A percentile compares a stretch with the other conserved stretches of the same genome.
These are phyloP conservation scores for Boletus bicolor DNA, from an alignment of 768 basidiomycete genomes.

Conservation along the genomic window DNA sequence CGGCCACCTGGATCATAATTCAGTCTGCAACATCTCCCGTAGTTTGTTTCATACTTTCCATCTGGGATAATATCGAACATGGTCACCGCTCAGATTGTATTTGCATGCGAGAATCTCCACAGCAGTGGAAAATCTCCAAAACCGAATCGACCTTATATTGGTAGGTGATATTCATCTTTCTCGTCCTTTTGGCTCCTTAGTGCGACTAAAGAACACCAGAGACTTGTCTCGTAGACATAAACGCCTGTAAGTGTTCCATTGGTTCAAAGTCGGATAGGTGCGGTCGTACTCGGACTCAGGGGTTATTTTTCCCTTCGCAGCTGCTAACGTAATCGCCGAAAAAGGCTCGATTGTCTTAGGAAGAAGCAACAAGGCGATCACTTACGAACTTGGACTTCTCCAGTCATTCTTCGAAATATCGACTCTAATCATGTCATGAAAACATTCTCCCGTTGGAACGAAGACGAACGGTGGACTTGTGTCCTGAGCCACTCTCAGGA, in stretches of 20 bases:
- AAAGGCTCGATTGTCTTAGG: slow-evolving; percentile 6
- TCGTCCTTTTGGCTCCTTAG: neutral
- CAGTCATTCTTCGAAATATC: neutral
- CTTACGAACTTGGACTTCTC: neutral
- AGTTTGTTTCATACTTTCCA: slow-evolving; percentile 1
- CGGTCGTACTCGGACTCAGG: neutral
- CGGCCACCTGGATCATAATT: slow-evolving; percentile 3
- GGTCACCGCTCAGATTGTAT: neutral
- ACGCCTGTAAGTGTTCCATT: neutral
- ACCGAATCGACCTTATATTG: neutral
- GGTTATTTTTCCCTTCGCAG: neutral
- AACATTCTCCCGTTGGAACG: neutral
- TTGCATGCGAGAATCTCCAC: neutral
- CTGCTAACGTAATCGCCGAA: slow-evolving; percentile 5
- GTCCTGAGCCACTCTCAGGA: slow-evolving; percentile 11
- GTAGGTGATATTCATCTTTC: neutral
- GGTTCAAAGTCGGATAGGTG: neutral
- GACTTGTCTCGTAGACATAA: neutral
- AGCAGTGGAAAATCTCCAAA: neutral
- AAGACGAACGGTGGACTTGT: neutral
- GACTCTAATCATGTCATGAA: neutral
- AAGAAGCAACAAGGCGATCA: slow-evolving; percentile 1
- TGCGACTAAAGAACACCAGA: neutral
- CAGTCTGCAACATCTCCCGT: neutral
- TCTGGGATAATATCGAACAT: neutral